Conservation (phyloP, 306 rosid genomes). For the Erythrophleum fordii region DNA sequence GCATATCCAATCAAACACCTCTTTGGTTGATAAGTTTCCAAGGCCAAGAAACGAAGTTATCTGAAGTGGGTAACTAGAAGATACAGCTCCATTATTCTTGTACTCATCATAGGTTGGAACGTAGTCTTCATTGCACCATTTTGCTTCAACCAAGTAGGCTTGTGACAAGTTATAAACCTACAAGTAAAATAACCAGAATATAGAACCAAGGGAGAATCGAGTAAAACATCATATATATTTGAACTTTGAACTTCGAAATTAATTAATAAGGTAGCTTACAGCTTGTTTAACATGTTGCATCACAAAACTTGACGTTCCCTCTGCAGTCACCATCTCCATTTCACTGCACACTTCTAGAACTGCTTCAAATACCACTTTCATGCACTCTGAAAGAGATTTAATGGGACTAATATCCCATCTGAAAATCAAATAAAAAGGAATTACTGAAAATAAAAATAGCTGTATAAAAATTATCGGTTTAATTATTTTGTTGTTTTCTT, state of each 20-base stretch:
- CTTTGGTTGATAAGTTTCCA: conserved; percentile 32
- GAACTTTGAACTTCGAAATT: too few relatives aligned
- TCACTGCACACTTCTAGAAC: not conserved
- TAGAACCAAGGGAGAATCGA: too few relatives aligned
- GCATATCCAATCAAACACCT: conserved; percentile 43
- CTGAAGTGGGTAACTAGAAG: not conserved
- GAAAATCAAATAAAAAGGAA: not conserved
- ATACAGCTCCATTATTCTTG: not conserved
- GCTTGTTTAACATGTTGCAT: not conserved
- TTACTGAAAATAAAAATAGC: too few relatives aligned
- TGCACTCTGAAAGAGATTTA: conserved; percentile 14
- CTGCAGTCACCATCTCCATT: not conserved
- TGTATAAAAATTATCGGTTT: too few relatives aligned
- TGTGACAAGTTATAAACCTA: not conserved
- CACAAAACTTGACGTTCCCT: conserved; percentile 4
- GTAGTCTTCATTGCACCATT: conserved; percentile 30
- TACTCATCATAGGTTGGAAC: conserved; percentile 41
- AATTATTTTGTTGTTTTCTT: too few relatives aligned
- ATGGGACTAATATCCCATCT: conserved; percentile 43
- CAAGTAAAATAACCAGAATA: too few relatives aligned
- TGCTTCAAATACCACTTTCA: conserved; percentile 27
- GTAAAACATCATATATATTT: too few relatives aligned
- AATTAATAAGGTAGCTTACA: not conserved
- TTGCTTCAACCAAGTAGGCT: conserved; percentile 33
- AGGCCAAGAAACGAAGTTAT: conserved; percentile 27